Percentiles rank a stretch among this genome's conserved stretches.
Conservation (phyloP, 805 yeast genomes). For the Blastobotrys parvus region DNA sequence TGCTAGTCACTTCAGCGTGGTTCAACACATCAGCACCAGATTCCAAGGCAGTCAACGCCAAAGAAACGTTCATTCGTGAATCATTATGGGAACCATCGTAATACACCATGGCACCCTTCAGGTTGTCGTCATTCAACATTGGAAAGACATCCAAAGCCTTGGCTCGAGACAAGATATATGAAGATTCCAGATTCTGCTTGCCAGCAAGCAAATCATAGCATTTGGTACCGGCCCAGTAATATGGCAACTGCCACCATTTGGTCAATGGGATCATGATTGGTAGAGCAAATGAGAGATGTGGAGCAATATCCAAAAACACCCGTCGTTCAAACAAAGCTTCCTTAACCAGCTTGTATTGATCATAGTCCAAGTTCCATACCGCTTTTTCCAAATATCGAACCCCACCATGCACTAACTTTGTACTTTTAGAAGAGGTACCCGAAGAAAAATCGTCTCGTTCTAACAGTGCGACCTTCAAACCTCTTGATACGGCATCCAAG, state of each 20-base stretch:
- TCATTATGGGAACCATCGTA: slow-evolving; percentile 95
- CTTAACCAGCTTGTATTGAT: slow-evolving; percentile 78
- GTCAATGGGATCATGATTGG: slow-evolving; percentile 97
- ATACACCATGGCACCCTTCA: slow-evolving; percentile 87
- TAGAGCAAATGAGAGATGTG: slow-evolving; percentile 75
- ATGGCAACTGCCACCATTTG: slow-evolving; percentile 92
- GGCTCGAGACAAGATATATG: slow-evolving; percentile 61
- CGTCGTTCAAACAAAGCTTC: slow-evolving; percentile 86
- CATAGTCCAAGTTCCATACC: slow-evolving; percentile 82
- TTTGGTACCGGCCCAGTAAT: slow-evolving; percentile 85
- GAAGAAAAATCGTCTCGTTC: slow-evolving; percentile 87
- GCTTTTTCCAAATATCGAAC: slow-evolving; percentile 94
- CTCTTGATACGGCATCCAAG: slow-evolving; percentile 83
- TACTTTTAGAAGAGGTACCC: slow-evolving; percentile 88
- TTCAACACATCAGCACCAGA: slow-evolving; percentile 86
- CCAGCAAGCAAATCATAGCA: slow-evolving; percentile 93
- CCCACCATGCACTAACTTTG: slow-evolving; percentile 97
- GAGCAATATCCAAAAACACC: slow-evolving; percentile 81
- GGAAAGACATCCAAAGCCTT: slow-evolving; percentile 72
- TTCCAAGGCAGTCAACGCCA: slow-evolving; percentile 79
- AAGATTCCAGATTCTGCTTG: slow-evolving; percentile 67
- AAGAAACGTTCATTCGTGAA: slow-evolving; percentile 77
- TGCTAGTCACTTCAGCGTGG: slow-evolving; percentile 72
- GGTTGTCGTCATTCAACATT: slow-evolving; percentile 65
- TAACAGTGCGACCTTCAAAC: slow-evolving; percentile 76